Percentiles rank a stretch among this genome's conserved stretches.
Evolutionary conservation across 169 alveolate genomes (phyloP).

Genomic region (Plasmodium vinckei): DNA sequence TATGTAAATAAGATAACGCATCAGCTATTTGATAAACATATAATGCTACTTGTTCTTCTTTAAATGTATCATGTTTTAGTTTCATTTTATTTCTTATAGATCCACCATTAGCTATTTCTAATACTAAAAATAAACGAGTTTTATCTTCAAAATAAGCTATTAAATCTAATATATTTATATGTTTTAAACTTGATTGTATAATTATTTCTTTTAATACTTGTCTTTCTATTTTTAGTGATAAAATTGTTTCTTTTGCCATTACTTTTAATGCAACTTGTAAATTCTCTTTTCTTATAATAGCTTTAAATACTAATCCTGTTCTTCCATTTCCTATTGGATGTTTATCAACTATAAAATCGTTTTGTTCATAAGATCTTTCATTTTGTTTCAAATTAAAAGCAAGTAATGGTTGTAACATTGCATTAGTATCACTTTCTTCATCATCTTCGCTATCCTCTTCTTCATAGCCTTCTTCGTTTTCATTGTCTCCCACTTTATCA

Average conservation of each 20-base stretch:
- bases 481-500: not conserved
- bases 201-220: constrained; percentile 93
- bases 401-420: constrained; percentile 56
- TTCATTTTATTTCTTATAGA: constrained; percentile 87
- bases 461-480: not conserved
- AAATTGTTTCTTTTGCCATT: constrained; percentile 69
- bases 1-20: constrained; percentile 87
- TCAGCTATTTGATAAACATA: constrained; percentile 86
- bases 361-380: constrained; percentile 49
- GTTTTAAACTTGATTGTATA: constrained; percentile 91
- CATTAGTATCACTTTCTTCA: not conserved
- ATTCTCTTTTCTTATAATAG: constrained; percentile 68
- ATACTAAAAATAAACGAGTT: constrained; percentile 90
- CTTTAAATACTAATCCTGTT: constrained; percentile 70
- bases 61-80: constrained; percentile 79
- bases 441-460: not conserved
- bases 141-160: constrained; percentile 94
- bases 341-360: constrained; percentile 59
- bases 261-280: constrained; percentile 55
- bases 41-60: constrained; percentile 88
- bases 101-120: constrained; percentile 94
- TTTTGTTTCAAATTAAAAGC: constrained; percentile 64
- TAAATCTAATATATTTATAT: constrained; percentile 89
- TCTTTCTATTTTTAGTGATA: constrained; percentile 50
- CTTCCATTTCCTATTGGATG: constrained; percentile 76